Evolutionary conservation across 495 filamentous ascomycete species (phyloP).

Genomic region (Penicillium arizonense): DNA sequence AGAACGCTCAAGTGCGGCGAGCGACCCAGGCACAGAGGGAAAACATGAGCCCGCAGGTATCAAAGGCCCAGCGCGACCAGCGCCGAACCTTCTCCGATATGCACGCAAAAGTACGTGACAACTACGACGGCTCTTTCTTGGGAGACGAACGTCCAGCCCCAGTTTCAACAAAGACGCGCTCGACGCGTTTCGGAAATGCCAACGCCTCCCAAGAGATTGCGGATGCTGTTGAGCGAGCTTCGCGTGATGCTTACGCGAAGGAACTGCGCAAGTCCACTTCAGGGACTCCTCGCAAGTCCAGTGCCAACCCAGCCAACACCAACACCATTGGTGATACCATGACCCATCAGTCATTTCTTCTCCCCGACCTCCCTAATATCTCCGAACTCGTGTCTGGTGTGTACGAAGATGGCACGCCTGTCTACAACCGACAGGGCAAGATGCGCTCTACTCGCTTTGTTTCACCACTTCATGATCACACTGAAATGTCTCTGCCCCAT

Average conservation of each 20-base stretch:
- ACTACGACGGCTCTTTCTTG: conserved; percentile 54
- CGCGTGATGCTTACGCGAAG: conserved; percentile 38
- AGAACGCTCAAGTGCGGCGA: conserved; percentile 44
- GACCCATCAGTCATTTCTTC: conserved; percentile 59
- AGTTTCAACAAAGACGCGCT: conserved; percentile 43
- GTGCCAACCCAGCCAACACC: conserved; percentile 16
- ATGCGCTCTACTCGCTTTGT: conserved; percentile 57
- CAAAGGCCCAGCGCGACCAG: conserved; percentile 34
- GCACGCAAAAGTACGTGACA: conserved; percentile 54
- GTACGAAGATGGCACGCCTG: conserved; percentile 63
- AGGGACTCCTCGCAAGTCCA: conserved; percentile 22
- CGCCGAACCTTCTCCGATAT: conserved; percentile 50
- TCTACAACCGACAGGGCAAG: conserved; percentile 52
- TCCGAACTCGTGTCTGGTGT: conserved; percentile 70
- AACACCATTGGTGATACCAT: conserved; percentile 36
- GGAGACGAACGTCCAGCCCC: conserved; percentile 52
- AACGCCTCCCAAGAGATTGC: conserved; percentile 45
- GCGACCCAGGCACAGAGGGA: conserved; percentile 48
- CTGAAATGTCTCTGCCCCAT: conserved; percentile 37
- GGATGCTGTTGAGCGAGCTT: conserved; percentile 44
- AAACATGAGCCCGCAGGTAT: conserved; percentile 36
- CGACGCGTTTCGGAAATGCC: conserved; percentile 54
- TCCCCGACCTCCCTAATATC: conserved; percentile 68
- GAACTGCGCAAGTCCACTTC: conserved; percentile 28
- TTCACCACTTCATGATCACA: conserved; percentile 41